Base-by-base conservation (phyloP, 2,329 filamentous ascomycete species). In the Colletotrichum spaethianum region DNA sequence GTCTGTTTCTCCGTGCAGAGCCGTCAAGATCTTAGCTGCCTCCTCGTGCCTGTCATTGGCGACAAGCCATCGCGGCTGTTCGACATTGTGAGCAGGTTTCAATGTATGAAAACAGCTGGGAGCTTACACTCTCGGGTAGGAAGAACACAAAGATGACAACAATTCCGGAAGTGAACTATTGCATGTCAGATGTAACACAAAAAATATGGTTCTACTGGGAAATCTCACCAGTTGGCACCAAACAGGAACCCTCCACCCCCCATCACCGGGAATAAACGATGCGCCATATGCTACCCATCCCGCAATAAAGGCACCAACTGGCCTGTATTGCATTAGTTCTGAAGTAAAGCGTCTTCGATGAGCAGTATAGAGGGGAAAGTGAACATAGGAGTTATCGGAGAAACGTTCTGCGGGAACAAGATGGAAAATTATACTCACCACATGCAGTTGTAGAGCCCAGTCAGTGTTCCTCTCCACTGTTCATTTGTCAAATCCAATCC, bases 201-300 rank as follows among this genome's bases (percentile, higher is more conserved):
- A 23, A 12, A 3, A 11, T 16, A 2, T 20, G 18, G 11, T 12
- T n/a, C 7, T 0, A 4, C 3, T 3, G 31, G 20, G 31, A 8
- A 2, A 6, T 12, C 4, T 0, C 36, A 86, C 76, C 79, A 86
- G 83, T 73, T 88, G 87, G 53, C 85, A 82, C 86, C 86, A 88
- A 40, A 88, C 81, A 1, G 86, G 86, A 40, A 88, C 82, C 20
- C 85, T 75, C 85, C 86, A 88, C 6, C 83, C 83, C 3, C 80
- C 72, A 23, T 79, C 73, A 1, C 78, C 79, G 1, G 81, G 76
- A 7, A 85, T 78, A 59, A 82, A 85, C 20, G 81, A 80, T 74
- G 81, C 83, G 36, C 88, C 90, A 66, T 89, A 87, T 3, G 87
- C 84, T 4, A 86, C 84, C 79, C 87, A 89, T 16, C 84, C 84